Conservation (phyloP, 805 yeast species). For the Kazachstania bromeliacearum region DNA sequence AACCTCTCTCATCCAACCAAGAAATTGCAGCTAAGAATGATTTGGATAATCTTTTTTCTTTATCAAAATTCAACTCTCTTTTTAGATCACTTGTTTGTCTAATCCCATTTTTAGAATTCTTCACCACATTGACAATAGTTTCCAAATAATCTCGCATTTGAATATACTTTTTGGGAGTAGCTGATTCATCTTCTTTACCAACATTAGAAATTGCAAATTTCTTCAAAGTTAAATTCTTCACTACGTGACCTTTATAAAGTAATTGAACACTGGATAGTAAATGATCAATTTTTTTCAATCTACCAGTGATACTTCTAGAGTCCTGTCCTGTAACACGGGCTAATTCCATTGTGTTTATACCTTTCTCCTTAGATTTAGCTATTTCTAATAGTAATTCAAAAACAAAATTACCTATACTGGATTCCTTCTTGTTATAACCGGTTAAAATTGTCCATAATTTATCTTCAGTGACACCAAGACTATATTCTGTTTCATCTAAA, state of each 20-base stretch:
- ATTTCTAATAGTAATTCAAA: constrained; percentile 49
- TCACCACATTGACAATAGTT: constrained; percentile 40
- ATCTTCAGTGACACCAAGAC: constrained; percentile 41
- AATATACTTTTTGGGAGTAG: constrained; percentile 16
- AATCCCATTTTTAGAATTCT: constrained; percentile 49
- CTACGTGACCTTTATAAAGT: constrained; percentile 39
- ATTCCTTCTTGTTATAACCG: constrained; percentile 44
- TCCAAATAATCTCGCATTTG: constrained; percentile 23
- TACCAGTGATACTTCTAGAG: constrained; percentile 55
- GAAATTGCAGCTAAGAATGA: constrained; percentile 42
- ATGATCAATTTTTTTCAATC: constrained; percentile 48
- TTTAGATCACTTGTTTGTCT: constrained; percentile 54
- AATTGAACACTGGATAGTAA: constrained; percentile 36
- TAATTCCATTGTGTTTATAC: constrained; percentile 51
- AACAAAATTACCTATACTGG: constrained; percentile 46
- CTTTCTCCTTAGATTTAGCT: constrained; percentile 45
- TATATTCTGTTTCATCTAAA: background rate
- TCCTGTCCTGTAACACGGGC: constrained; percentile 56
- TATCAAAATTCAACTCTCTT: constrained; percentile 45
- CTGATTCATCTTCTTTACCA: constrained; percentile 14
- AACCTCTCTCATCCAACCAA: constrained; percentile 37
- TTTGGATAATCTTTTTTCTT: constrained; percentile 33
- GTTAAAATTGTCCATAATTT: constrained; percentile 50
- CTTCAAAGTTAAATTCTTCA: constrained; percentile 44
- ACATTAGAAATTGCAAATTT: constrained; percentile 30